phyloP scores from a whole-genome alignment of 805 yeast genomes.

The Wickerhamomyces xylosicus region DNA sequence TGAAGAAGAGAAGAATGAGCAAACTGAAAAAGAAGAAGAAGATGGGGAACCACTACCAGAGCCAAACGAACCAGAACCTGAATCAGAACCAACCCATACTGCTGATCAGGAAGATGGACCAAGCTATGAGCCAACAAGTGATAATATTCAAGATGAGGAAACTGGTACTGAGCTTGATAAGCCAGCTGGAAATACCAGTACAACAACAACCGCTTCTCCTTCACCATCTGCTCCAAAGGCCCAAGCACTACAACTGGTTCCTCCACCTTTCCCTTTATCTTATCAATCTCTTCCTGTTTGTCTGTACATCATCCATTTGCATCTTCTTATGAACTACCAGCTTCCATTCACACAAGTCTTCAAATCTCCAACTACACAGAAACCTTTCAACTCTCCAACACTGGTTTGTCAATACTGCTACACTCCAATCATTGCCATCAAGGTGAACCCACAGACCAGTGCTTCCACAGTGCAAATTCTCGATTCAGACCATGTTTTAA shows the following conservation, averaged over 20 bases:
- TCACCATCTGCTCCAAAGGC: no score
- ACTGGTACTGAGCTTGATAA: no score
- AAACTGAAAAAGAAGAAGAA: not conserved
- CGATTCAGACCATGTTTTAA: not conserved
- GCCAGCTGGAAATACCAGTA: no score
- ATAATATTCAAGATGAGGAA: no score
- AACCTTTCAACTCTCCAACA: not conserved
- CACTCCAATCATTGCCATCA: not conserved
- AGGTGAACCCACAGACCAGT: not conserved
- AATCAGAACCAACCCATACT: no score
- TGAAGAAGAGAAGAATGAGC: not conserved
- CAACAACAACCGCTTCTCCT: no score
- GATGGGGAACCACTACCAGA: no score
- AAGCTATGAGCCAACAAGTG: no score
- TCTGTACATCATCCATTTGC: not conserved
- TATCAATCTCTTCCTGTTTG: not conserved
- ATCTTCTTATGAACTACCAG: not conserved
- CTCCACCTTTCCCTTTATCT: not conserved
- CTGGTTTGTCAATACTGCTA: not conserved
- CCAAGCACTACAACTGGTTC: no score
- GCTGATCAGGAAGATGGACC: no score
- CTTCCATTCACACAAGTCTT: not conserved
- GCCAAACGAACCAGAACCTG: not conserved
- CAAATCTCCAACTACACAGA: not conserved
- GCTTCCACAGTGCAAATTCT: not conserved